Evolutionary conservation across 208 protist genomes (phyloP).

Genomic region (Lotmaria passim): DNA sequence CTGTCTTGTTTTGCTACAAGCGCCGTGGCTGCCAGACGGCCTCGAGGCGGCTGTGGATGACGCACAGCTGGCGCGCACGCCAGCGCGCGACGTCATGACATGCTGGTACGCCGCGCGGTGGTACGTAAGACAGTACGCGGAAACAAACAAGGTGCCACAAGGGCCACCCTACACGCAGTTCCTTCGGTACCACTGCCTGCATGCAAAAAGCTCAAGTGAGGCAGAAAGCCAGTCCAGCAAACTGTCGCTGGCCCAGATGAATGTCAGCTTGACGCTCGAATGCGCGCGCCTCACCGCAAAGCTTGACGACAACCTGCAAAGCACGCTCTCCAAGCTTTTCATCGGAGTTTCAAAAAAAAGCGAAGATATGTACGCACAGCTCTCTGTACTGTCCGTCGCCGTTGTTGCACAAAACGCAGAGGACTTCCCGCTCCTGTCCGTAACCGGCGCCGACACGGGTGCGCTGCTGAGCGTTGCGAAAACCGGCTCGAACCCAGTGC

Average conservation of each 20-base stretch:
- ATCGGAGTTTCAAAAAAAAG: neutral
- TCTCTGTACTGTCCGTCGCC: slow-evolving; percentile 4
- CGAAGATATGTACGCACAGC: slow-evolving; percentile 1
- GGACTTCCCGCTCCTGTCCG: slow-evolving; percentile 14
- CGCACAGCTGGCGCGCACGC: slow-evolving; percentile 14
- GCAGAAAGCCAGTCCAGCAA: neutral
- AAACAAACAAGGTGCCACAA: slow-evolving; percentile 3
- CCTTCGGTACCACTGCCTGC: slow-evolving; percentile 6
- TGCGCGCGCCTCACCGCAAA: slow-evolving; percentile 14
- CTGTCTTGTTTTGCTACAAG: slow-evolving; percentile 22
- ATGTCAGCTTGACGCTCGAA: slow-evolving; percentile 14
- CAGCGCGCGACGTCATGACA: slow-evolving; percentile 28
- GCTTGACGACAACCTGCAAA: slow-evolving; percentile 13
- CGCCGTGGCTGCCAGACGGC: slow-evolving; percentile 31
- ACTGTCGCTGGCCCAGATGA: neutral
- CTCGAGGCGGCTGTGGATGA: slow-evolving; percentile 1
- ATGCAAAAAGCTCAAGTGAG: neutral
- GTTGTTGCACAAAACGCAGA: slow-evolving; percentile 18
- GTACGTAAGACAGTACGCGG: slow-evolving; percentile 22
- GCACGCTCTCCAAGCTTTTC: neutral
- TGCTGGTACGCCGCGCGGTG: slow-evolving; percentile 33
- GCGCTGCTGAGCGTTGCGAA: slow-evolving; percentile 15
- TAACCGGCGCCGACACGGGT: slow-evolving; percentile 10
- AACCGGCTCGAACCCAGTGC: neutral
- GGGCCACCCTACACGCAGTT: slow-evolving; percentile 26